These are phyloP conservation scores for Botrytis squamosa DNA, from an alignment of 2,329 filamentous ascomycete genomes.

Conservation along the genomic window DNA sequence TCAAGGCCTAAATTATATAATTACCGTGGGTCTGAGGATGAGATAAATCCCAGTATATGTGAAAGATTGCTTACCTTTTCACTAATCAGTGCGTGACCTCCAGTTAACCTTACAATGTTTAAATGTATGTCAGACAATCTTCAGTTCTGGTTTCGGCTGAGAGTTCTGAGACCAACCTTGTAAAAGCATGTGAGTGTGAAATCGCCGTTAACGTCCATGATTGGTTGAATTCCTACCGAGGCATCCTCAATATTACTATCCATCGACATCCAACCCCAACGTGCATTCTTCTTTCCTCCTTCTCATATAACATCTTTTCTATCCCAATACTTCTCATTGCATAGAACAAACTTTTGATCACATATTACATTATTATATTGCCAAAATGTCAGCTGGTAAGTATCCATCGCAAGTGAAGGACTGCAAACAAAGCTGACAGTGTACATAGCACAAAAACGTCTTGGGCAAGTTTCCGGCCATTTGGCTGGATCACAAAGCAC, in stretches of 20 bases:
- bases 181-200: constrained; percentile 19
- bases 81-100: not conserved
- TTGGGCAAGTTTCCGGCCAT: constrained; percentile 60
- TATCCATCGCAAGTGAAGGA: constrained; percentile 1
- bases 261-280: not conserved
- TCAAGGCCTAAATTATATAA: too few species aligned
- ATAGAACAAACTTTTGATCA: not conserved
- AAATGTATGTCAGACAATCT: not conserved
- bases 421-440: constrained; percentile 29
- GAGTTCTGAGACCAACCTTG: constrained; percentile 1
- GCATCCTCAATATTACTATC: constrained; percentile 5
- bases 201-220: constrained; percentile 14
- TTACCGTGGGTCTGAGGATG: too few species aligned
- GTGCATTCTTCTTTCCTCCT: not conserved
- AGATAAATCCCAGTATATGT: not conserved
- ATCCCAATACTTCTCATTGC: not conserved
- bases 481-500: constrained; percentile 46
- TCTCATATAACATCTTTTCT: not conserved
- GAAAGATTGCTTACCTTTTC: not conserved
- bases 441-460: constrained; percentile 37
- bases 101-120: not conserved
- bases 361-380: not conserved
- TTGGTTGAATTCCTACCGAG: constrained; percentile 22
- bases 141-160: constrained; percentile 17
- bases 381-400: constrained; percentile 35